Conservation (phyloP, 441 rosid genomes). For the Erysimum cheiri region DNA sequence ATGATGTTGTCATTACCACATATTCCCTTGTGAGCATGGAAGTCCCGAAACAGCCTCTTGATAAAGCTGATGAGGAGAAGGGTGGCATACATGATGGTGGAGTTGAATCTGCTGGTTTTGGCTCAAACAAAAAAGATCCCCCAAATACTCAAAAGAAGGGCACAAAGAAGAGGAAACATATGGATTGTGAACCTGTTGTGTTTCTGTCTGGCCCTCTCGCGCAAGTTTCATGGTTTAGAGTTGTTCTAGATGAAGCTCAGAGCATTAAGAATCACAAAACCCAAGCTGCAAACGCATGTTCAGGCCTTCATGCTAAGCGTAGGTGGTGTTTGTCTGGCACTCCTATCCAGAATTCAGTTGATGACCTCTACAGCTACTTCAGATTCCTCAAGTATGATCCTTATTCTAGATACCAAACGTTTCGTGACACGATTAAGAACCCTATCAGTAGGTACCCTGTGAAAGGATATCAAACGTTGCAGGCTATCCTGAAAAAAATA, state of each 20-base stretch:
- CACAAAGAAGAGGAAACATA: constrained; percentile 56
- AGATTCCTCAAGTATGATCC: constrained; percentile 87
- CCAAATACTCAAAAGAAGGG: constrained; percentile 53
- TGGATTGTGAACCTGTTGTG: constrained; percentile 51
- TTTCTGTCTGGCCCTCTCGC: constrained; percentile 73
- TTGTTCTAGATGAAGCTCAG: constrained; percentile 92
- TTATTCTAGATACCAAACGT: constrained; percentile 59
- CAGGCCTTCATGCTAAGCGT: constrained; percentile 90
- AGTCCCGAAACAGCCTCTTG: constrained; percentile 80
- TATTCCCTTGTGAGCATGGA: constrained; percentile 93
- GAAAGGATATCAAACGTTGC: constrained; percentile 72
- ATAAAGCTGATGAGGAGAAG: constrained; percentile 58
- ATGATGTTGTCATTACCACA: constrained; percentile 86
- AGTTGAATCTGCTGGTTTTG: constrained; percentile 43
- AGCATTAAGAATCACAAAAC: constrained; percentile 90
- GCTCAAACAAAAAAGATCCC: constrained; percentile 53
- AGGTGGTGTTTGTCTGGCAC: constrained; percentile 98
- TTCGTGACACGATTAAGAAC: constrained; percentile 61
- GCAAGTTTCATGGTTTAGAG: constrained; percentile 85
- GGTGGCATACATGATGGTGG: constrained; percentile 48
- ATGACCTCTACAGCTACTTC: constrained; percentile 92
- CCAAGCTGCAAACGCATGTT: constrained; percentile 84
- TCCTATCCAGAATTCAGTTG: constrained; percentile 92
- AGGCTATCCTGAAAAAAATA: constrained; percentile 74
- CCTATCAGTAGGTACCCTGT: constrained; percentile 65